These are phyloP conservation scores for Acacia pycnantha DNA, from an alignment of 331 rosid species.

Conservation along the genomic window DNA sequence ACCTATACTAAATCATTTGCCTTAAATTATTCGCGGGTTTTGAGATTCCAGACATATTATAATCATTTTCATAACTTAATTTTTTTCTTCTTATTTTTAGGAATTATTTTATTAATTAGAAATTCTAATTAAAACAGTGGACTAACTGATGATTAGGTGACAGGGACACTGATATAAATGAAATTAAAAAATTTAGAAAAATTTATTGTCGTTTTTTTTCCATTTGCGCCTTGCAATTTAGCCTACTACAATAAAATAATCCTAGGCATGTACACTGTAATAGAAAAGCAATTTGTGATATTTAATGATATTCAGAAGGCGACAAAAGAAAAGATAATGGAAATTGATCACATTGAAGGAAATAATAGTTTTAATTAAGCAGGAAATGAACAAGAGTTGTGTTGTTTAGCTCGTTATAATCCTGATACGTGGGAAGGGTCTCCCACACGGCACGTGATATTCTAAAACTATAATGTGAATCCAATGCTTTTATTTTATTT, in stretches of 20 bases:
- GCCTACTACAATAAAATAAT: not conserved
- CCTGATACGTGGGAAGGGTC: not conserved
- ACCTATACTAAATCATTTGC: too few relatives aligned
- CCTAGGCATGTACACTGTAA: not conserved
- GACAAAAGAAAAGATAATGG: not conserved
- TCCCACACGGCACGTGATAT: slow-evolving; percentile 19
- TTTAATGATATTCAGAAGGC: not conserved
- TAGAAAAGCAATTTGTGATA: not conserved
- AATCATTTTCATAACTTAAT: too few relatives aligned
- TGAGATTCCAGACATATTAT: too few relatives aligned
- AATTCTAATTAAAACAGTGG: too few relatives aligned
- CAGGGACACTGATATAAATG: too few relatives aligned
- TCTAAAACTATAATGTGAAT: not conserved
- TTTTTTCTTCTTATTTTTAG: too few relatives aligned
- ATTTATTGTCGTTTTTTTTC: not conserved
- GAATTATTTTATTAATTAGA: too few relatives aligned
- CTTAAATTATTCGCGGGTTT: too few relatives aligned
- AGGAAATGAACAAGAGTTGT: not conserved
- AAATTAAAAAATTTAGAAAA: too few relatives aligned
- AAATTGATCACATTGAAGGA: not conserved
- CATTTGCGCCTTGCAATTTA: not conserved
- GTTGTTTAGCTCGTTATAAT: too few relatives aligned
- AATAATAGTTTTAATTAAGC: not conserved
- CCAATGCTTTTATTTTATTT: slow-evolving; percentile 12
- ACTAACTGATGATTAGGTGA: too few relatives aligned